phyloP scores from a whole-genome alignment of 1,139 yeast species.

The Blastobotrys illinoisensis region DNA sequence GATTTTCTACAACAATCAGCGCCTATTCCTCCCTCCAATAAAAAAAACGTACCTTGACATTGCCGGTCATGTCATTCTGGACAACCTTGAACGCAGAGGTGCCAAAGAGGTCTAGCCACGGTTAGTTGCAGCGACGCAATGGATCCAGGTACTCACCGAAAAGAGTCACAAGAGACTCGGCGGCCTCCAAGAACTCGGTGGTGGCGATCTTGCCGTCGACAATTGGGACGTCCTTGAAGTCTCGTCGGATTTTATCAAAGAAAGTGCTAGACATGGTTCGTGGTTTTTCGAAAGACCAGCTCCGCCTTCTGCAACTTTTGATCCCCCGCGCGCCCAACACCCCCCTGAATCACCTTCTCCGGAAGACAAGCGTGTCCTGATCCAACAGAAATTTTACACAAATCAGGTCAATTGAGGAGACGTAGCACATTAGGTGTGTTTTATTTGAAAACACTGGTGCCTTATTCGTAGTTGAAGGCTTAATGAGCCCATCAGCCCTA shows the following conservation, averaged over 20 bases:
- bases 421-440: too few species aligned
- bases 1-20: conserved; percentile 42
- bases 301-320: not conserved
- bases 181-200: conserved; percentile 70
- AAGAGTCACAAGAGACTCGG: conserved; percentile 75
- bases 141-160: conserved; percentile 45
- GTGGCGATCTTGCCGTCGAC: conserved; percentile 58
- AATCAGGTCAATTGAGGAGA: too few species aligned
- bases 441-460: too few species aligned
- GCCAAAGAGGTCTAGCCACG: conserved; percentile 52
- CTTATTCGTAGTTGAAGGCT: too few species aligned
- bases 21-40: not conserved
- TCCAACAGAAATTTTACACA: too few species aligned
- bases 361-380: too few species aligned
- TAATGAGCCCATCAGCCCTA: too few species aligned
- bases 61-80: conserved; percentile 85
- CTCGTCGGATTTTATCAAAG: conserved; percentile 69
- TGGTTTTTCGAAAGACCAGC: not conserved
- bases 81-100: conserved; percentile 82
- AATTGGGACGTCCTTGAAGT: conserved; percentile 71
- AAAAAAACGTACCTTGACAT: conserved; percentile 42
- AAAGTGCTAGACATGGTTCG: conserved; percentile 39
- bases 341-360: not conserved
- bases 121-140: not conserved
- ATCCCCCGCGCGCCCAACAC: not conserved